These are phyloP conservation scores for Pythium vanterpoolii DNA, from an alignment of 352 stramenopile species.

Conservation along the genomic window DNA sequence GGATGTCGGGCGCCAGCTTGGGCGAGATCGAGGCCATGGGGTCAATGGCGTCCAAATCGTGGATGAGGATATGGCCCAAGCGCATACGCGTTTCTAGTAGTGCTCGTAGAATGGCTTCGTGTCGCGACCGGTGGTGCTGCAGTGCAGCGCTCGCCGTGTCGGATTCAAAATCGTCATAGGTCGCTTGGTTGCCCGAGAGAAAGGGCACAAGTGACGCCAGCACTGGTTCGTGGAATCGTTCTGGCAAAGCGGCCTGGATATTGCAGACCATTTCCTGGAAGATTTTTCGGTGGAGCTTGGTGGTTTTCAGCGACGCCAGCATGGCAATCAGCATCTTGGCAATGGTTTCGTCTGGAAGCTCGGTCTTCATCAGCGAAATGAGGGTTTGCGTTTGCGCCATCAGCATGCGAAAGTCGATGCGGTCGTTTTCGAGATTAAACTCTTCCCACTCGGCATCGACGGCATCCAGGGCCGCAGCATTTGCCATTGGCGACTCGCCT, in stretches of 20 bases:
- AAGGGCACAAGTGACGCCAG: slow-evolving; percentile 71
- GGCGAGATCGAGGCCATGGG: slow-evolving; percentile 49
- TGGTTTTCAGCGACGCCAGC: slow-evolving; percentile 81
- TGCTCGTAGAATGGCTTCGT: slow-evolving; percentile 73
- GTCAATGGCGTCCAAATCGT: slow-evolving; percentile 77
- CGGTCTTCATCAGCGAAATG: slow-evolving; percentile 53
- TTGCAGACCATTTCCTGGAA: slow-evolving; percentile 88
- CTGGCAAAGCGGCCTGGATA: slow-evolving; percentile 72
- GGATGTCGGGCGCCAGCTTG: slow-evolving; percentile 56
- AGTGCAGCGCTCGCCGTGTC: slow-evolving; percentile 48
- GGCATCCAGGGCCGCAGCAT: slow-evolving; percentile 23
- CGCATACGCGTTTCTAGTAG: slow-evolving; percentile 83
- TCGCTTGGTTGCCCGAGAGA: slow-evolving; percentile 74
- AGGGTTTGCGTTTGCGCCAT: slow-evolving; percentile 62
- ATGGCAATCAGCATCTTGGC: slow-evolving; percentile 84
- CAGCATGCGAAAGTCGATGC: slow-evolving; percentile 83
- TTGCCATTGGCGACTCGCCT: slow-evolving; percentile 21
- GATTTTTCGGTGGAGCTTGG: slow-evolving; percentile 84
- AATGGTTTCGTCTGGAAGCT: slow-evolving; percentile 74
- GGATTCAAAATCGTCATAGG: slow-evolving; percentile 73
- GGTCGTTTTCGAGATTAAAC: slow-evolving; percentile 84
- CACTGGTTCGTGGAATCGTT: slow-evolving; percentile 58
- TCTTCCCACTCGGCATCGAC: slow-evolving; percentile 84
- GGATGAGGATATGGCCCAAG: slow-evolving; percentile 78
- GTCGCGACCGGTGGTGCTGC: slow-evolving; percentile 78